Percentiles rank a stretch among this genome's conserved stretches.
Evolutionary conservation across 768 basidiomycete species (phyloP).

Genomic region (Auriculariales sp.): DNA sequence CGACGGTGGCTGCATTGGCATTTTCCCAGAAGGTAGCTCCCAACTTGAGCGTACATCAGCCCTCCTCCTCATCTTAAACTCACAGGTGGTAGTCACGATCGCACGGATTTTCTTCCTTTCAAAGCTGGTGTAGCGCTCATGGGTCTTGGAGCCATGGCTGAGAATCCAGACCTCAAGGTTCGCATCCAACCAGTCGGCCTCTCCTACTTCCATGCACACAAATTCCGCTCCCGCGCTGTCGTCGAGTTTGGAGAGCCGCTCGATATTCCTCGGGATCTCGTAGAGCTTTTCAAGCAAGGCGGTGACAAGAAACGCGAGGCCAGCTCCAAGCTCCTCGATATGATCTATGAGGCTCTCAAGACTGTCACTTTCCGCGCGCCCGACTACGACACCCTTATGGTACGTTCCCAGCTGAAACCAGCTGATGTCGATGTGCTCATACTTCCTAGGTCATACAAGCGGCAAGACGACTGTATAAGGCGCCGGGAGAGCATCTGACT

Average conservation of each 20-base stretch:
- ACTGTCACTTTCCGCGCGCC: slow-evolving; percentile 92
- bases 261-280: slow-evolving; percentile 78
- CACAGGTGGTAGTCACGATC: slow-evolving; percentile 97
- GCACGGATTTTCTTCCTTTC: slow-evolving; percentile 87
- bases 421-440: not conserved
- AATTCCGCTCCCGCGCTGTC: slow-evolving; percentile 91
- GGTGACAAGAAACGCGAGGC: slow-evolving; percentile 82
- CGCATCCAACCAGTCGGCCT: slow-evolving; percentile 67
- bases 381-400: slow-evolving; percentile 97
- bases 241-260: slow-evolving; percentile 90
- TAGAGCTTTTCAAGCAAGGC: slow-evolving; percentile 84
- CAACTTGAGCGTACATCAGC: not conserved
- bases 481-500: slow-evolving; percentile 86
- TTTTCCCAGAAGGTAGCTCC: slow-evolving; percentile 85
- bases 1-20: slow-evolving; percentile 83
- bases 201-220: slow-evolving; percentile 58
- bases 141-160: slow-evolving; percentile 96
- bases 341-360: slow-evolving; percentile 86
- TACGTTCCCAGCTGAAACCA: slow-evolving; percentile 19
- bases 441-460: slow-evolving; percentile 77
- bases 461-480: slow-evolving; percentile 81
- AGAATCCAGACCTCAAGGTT: slow-evolving; percentile 71
- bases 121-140: slow-evolving; percentile 97
- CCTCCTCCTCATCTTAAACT: too few species aligned
- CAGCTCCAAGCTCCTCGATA: slow-evolving; percentile 72